Conservation (phyloP, 169 alveolate genomes). For the Plasmodium ovale region DNA sequence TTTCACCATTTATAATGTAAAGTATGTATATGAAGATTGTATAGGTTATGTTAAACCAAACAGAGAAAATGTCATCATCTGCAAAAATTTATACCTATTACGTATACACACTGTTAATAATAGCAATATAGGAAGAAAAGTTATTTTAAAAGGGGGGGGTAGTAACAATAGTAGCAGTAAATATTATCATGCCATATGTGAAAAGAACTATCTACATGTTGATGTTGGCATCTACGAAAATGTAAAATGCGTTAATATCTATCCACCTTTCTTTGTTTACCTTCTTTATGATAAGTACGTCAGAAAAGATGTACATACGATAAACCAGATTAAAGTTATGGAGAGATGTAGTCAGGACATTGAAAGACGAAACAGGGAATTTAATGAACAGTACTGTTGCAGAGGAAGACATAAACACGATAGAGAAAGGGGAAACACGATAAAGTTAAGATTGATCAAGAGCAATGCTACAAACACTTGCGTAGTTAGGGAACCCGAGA, state of each 20-base stretch:
- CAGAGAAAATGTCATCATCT: constrained; percentile 4
- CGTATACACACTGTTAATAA: constrained; percentile 5
- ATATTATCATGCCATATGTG: not conserved
- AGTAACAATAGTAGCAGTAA: not conserved
- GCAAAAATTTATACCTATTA: constrained; percentile 16
- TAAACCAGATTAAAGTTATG: not conserved
- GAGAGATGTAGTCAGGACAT: not conserved
- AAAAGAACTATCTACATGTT: constrained; percentile 23
- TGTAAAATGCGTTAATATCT: constrained; percentile 20
- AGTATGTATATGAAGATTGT: constrained; percentile 26
- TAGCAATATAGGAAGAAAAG: not conserved
- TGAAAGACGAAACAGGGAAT: no score
- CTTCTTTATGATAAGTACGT: constrained; percentile 2
- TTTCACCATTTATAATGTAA: constrained; percentile 35
- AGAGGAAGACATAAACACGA: not conserved
- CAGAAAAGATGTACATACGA: no score
- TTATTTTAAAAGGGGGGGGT: not conserved
- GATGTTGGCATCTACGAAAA: constrained; percentile 18
- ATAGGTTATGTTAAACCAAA: constrained; percentile 26
- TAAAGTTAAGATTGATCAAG: constrained; percentile 29
- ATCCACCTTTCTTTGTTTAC: constrained; percentile 19
- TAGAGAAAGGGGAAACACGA: not conserved
- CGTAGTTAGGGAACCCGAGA: constrained; percentile 12
- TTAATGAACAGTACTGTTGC: no score
- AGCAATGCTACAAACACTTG: not conserved